phyloP scores from a whole-genome alignment of 2,329 filamentous ascomycete species.

The Aspergillus hortae region DNA sequence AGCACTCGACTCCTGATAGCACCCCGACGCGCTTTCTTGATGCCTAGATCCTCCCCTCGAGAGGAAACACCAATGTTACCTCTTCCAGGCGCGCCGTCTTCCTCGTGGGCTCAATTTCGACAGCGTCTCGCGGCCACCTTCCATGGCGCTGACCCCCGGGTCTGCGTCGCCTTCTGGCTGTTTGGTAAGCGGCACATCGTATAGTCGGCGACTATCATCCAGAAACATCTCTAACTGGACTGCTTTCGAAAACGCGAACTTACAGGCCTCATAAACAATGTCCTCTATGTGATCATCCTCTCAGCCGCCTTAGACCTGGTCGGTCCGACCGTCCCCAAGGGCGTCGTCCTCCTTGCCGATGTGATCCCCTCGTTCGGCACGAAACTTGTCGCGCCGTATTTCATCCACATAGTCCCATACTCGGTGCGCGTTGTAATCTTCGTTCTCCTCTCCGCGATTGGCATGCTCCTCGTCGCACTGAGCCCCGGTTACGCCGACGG shows the following conservation, averaged over 20 bases:
- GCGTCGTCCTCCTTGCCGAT: slow-evolving; percentile 87
- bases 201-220: not conserved
- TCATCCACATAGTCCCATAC: slow-evolving; percentile 86
- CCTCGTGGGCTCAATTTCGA: slow-evolving; percentile 72
- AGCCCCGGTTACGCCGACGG: slow-evolving; percentile 60
- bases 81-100: slow-evolving; percentile 55
- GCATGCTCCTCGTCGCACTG: slow-evolving; percentile 86
- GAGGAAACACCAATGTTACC: slow-evolving; percentile 42
- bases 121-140: slow-evolving; percentile 63
- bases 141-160: slow-evolving; percentile 64
- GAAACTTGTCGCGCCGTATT: slow-evolving; percentile 88
- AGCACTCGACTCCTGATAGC: not conserved
- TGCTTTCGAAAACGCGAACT: not conserved
- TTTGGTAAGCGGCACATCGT: slow-evolving; percentile 63
- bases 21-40: slow-evolving; percentile 9
- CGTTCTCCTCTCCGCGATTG: slow-evolving; percentile 69
- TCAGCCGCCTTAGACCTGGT: slow-evolving; percentile 94
- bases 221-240: not conserved
- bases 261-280: slow-evolving; percentile 86
- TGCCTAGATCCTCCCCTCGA: slow-evolving; percentile 20
- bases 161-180: slow-evolving; percentile 84
- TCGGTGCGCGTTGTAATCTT: slow-evolving; percentile 69
- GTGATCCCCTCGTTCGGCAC: slow-evolving; percentile 84
- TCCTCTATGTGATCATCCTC: slow-evolving; percentile 95
- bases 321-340: slow-evolving; percentile 79